Conservation (phyloP, 2,329 filamentous ascomycete species). For the Fusarium illudens region DNA sequence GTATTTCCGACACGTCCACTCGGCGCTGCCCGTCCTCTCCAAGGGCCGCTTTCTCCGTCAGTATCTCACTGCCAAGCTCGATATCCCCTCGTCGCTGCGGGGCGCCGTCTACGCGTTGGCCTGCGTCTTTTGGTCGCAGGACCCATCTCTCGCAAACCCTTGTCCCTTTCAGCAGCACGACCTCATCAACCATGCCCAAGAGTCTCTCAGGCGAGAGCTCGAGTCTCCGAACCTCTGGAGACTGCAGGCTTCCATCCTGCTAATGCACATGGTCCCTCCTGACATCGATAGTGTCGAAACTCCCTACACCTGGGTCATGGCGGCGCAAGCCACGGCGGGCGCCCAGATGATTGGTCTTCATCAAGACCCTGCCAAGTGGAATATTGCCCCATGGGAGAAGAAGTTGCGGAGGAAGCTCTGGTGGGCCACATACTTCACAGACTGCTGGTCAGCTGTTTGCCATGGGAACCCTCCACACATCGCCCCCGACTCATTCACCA, state of each 20-base stretch:
- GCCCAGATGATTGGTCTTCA: slow-evolving; percentile 58
- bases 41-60: slow-evolving; percentile 54
- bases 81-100: slow-evolving; percentile 55
- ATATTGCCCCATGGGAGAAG: slow-evolving; percentile 54
- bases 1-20: slow-evolving; percentile 57
- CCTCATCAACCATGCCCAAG: slow-evolving; percentile 52
- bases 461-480: slow-evolving; percentile 59
- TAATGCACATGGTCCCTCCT: slow-evolving; percentile 56
- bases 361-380: slow-evolving; percentile 53
- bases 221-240: slow-evolving; percentile 57
- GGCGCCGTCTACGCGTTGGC: slow-evolving; percentile 57
- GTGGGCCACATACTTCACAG: slow-evolving; percentile 55
- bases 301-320: slow-evolving; percentile 54
- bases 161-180: slow-evolving; percentile 53
- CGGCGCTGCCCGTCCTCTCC: slow-evolving; percentile 54
- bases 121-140: slow-evolving; percentile 53
- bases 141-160: slow-evolving; percentile 42
- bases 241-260: slow-evolving; percentile 56
- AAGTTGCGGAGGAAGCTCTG: slow-evolving; percentile 54
- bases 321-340: slow-evolving; percentile 54
- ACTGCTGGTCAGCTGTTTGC: slow-evolving; percentile 56
- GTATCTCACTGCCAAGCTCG: slow-evolving; percentile 49
- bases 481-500: slow-evolving; percentile 51
- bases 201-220: slow-evolving; percentile 54
- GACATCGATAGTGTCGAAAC: slow-evolving; percentile 57